Base-by-base conservation (phyloP, 1,284 basidiomycete genomes). In the Phellinidium pouzarii region DNA sequence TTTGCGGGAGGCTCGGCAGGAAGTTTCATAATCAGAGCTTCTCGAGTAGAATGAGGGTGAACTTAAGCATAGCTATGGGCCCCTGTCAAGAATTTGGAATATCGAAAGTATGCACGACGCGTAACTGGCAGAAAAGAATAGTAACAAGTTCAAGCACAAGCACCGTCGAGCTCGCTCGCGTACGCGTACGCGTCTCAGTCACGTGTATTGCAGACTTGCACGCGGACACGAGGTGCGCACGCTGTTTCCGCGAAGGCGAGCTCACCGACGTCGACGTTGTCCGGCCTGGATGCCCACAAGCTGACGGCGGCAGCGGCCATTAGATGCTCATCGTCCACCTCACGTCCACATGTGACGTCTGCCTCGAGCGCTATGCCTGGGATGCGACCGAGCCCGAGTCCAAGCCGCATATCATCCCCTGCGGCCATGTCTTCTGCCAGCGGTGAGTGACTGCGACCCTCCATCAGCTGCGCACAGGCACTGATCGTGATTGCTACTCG, bases 271-370 rank as follows among this genome's bases (percentile, higher is more conserved):
- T 34, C 31, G 31, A 34, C 31, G 31, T 34, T 8, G 31, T 34
- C 14, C 31, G 14, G 31, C 31, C 14, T 34, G 11, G 31, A 34
- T 34, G 31, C 31, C 31, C 31, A 34, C 11, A 8, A 17, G 43
- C 43, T 40, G 37, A 40, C 12, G 7, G 37, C 37, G 31, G 3
- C 43, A 44, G 43, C 23, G 38, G 48, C n/a, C 31, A 34, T 34
- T 34, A 41, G 40, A 76, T 76, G 74, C 68, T 76, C 43, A 68
- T 76, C 54, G 62, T 76, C 56, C 70, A 71, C 50, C 61, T 65
- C 51, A 67, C 67, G 59, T 76, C 74, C 38, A 68, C 67, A 5
- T 76, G 74, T 67, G 74, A 76, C 59, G 68, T 76, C 60, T 76
- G 74, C 59, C 66, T 74, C 52, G 74, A 76, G 47, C 61, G 61